These are phyloP conservation scores for Wallacemonas sp. DNA, from an alignment of 208 protist genomes.

Conservation along the genomic window DNA sequence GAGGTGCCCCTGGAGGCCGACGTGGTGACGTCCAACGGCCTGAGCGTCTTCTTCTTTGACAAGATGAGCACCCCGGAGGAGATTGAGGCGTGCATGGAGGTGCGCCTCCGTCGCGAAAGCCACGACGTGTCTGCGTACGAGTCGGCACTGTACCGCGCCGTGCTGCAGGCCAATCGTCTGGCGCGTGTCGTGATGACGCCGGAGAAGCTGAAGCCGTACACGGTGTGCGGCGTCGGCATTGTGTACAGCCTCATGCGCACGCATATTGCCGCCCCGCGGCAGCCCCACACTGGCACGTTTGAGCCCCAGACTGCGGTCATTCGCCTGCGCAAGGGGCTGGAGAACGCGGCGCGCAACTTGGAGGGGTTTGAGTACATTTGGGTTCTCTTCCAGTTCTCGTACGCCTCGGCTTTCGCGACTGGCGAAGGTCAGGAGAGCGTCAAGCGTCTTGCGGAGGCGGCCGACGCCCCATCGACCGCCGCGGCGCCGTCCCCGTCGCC, in stretches of 20 bases:
- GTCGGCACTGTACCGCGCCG: slow-evolving; percentile 58
- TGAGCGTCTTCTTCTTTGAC: slow-evolving; percentile 85
- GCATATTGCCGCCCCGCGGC: slow-evolving; percentile 79
- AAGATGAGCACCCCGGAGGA: slow-evolving; percentile 72
- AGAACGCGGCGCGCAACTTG: slow-evolving; percentile 86
- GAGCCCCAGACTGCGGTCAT: slow-evolving; percentile 86
- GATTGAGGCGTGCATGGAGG: slow-evolving; percentile 66
- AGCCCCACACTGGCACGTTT: slow-evolving; percentile 79
- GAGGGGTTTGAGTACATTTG: slow-evolving; percentile 89
- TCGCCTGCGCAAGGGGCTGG: slow-evolving; percentile 68
- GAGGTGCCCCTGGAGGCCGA: slow-evolving; percentile 20
- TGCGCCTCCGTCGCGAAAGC: slow-evolving; percentile 53
- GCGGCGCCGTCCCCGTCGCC: neutral
- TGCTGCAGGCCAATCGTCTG: slow-evolving; percentile 71
- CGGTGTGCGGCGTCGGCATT: slow-evolving; percentile 78
- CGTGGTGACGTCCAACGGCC: slow-evolving; percentile 52
- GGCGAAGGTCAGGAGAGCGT: slow-evolving; percentile 55
- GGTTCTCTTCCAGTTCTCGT: slow-evolving; percentile 91
- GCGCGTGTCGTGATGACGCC: slow-evolving; percentile 71
- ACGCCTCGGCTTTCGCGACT: slow-evolving; percentile 64
- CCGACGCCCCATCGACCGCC: neutral
- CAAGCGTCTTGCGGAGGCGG: slow-evolving; percentile 22
- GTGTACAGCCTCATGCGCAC: slow-evolving; percentile 87
- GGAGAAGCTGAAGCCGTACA: slow-evolving; percentile 70
- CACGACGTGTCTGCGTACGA: slow-evolving; percentile 85